Evolutionary conservation across 208 protist genomes (phyloP).

Genomic region (Leishmania turanica): DNA sequence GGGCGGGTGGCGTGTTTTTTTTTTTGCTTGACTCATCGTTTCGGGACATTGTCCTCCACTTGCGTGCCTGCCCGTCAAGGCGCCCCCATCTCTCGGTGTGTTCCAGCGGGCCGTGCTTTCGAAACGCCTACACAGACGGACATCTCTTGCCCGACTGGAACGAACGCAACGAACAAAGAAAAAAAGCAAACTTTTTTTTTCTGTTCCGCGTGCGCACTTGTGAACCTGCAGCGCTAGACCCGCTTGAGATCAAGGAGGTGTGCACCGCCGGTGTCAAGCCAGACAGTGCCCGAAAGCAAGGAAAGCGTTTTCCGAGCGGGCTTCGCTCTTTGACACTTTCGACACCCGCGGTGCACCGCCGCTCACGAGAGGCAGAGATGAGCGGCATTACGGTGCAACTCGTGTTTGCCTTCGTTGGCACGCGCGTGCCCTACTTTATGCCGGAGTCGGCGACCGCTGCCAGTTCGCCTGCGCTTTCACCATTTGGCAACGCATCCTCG

Average conservation of each 20-base stretch:
- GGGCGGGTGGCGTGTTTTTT: not conserved
- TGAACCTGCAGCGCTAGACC: not conserved
- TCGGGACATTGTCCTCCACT: not conserved
- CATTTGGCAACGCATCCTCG: constrained; percentile 6
- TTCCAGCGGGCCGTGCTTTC: not conserved
- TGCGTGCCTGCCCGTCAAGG: not conserved
- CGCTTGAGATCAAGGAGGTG: not conserved
- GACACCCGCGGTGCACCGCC: not conserved
- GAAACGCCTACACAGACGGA: not conserved
- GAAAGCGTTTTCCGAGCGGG: not conserved
- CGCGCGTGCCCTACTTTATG: constrained; percentile 31
- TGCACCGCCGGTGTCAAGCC: not conserved
- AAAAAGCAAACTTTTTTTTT: not conserved
- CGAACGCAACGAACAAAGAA: not conserved
- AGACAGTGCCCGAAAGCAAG: not conserved
- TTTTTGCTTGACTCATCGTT: not conserved
- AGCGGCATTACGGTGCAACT: constrained; percentile 31
- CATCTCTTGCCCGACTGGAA: not conserved
- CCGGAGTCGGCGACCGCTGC: not conserved
- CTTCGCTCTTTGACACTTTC: not conserved
- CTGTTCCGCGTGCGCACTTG: not conserved
- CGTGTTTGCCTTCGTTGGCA: constrained; percentile 36
- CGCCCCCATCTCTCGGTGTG: not conserved
- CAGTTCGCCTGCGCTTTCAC: constrained; percentile 5
- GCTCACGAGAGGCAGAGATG: constrained; percentile 1